Conservation (phyloP, 768 basidiomycete genomes). For the Psilocybe cyanescens region DNA sequence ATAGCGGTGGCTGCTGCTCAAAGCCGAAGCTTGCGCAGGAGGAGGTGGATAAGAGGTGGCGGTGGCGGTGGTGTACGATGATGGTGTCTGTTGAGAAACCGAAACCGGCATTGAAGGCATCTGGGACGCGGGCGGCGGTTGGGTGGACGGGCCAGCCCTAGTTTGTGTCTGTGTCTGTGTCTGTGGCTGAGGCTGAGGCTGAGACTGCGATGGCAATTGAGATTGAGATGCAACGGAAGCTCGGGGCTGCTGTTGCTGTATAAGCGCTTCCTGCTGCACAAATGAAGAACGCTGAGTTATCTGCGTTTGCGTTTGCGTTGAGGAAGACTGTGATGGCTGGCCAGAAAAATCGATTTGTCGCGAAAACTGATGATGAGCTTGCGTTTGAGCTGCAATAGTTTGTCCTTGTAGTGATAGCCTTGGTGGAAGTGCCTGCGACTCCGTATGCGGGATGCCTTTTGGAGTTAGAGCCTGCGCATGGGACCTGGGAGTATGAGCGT, state of each 20-base stretch:
- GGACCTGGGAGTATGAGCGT: slow-evolving; percentile 9
- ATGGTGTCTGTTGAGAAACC: neutral
- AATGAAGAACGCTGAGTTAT: neutral
- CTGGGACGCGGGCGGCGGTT: neutral
- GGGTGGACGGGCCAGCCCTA: neutral
- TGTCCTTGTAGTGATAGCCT: neutral
- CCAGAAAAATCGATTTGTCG: neutral
- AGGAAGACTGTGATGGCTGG: neutral
- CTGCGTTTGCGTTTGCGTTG: neutral
- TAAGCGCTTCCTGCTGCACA: neutral
- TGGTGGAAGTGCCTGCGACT: neutral
- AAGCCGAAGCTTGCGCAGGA: no score
- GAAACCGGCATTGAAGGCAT: neutral
- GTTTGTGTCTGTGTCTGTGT: neutral
- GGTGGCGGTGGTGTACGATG: no score
- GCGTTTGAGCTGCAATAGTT: neutral
- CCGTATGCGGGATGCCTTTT: slow-evolving; percentile 10
- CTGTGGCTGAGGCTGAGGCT: neutral
- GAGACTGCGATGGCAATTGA: neutral
- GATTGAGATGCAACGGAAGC: neutral
- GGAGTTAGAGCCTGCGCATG: slow-evolving; percentile 19
- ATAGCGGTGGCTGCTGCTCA: no score
- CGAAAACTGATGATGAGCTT: neutral
- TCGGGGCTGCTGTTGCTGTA: neutral
- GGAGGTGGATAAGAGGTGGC: no score